These are phyloP conservation scores for Triticum dicoccoides DNA, from an alignment of 176 grass and related monocot genomes.

Conservation along the genomic window DNA sequence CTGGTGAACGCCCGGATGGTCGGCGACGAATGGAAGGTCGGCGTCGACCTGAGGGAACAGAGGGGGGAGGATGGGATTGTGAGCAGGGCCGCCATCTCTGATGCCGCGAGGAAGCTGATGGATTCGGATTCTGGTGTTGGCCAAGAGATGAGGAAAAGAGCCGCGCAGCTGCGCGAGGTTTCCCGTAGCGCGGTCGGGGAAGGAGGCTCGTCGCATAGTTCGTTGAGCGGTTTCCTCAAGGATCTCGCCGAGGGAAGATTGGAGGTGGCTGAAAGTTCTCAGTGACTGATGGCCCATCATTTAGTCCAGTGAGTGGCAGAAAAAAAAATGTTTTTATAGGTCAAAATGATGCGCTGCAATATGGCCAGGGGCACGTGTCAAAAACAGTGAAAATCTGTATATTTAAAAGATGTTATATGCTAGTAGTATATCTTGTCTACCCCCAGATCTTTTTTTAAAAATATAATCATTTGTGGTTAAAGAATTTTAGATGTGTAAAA, in stretches of 20 bases:
- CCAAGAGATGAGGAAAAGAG: conserved; percentile 49
- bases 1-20: conserved; percentile 40
- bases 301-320: not conserved
- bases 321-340: not conserved
- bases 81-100: conserved; percentile 26
- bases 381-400: too few species aligned
- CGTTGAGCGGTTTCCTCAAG: conserved; percentile 33
- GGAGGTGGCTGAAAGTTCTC: not conserved
- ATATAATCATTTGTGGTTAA: too few species aligned
- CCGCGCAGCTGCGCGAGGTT: conserved; percentile 14
- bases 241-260: conserved; percentile 34
- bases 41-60: conserved; percentile 46
- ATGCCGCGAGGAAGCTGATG: conserved; percentile 46
- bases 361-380: too few species aligned
- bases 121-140: conserved; percentile 24
- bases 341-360: too few species aligned
- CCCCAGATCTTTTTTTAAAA: too few species aligned
- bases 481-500: too few species aligned
- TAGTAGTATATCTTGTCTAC: too few species aligned
- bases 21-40: conserved; percentile 54
- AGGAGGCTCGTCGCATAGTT: conserved; percentile 49
- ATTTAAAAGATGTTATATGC: too few species aligned
- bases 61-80: conserved; percentile 19
- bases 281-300: not conserved
- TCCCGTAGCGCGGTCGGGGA: conserved; percentile 26